Evolutionary conservation across 345 rosid species (phyloP).

Genomic region (Sonneratia alba): DNA sequence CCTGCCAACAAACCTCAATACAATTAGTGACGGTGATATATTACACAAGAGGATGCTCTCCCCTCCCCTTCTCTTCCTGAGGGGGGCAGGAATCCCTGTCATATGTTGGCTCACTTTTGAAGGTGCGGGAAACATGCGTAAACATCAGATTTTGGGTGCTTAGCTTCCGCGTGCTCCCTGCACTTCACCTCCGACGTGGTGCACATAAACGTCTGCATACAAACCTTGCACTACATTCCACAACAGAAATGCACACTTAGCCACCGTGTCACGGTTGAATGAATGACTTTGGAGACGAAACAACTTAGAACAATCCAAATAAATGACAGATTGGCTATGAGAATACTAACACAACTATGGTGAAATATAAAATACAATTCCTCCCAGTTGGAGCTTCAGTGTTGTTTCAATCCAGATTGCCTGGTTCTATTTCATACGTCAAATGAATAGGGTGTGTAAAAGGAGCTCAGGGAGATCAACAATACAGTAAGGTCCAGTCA

Average conservation of each 20-base stretch:
- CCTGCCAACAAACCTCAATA: not conserved
- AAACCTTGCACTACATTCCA: constrained; percentile 47
- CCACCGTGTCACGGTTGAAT: not conserved
- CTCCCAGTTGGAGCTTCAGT: too few relatives aligned
- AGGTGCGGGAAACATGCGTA: constrained; percentile 38
- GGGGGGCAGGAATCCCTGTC: not conserved
- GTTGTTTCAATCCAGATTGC: too few relatives aligned
- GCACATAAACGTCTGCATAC: constrained; percentile 64
- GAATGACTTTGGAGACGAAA: too few relatives aligned
- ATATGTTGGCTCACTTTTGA: constrained; percentile 18
- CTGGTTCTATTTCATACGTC: not conserved
- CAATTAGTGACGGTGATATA: not conserved
- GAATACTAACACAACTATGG: too few relatives aligned
- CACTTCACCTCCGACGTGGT: constrained; percentile 63
- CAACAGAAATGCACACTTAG: not conserved
- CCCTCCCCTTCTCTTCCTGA: not conserved
- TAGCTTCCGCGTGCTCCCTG: constrained; percentile 56
- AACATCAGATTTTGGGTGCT: constrained; percentile 43
- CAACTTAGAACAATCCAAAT: too few relatives aligned
- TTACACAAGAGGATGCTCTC: not conserved
- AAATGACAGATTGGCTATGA: not conserved
- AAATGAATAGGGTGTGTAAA: not conserved
- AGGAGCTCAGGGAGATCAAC: not conserved
- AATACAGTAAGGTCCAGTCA: too few relatives aligned
- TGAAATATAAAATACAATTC: too few relatives aligned